Evolutionary conservation across 106 monocot genomes (phyloP).

Genomic region (Dactylorhiza incarnata): DNA sequence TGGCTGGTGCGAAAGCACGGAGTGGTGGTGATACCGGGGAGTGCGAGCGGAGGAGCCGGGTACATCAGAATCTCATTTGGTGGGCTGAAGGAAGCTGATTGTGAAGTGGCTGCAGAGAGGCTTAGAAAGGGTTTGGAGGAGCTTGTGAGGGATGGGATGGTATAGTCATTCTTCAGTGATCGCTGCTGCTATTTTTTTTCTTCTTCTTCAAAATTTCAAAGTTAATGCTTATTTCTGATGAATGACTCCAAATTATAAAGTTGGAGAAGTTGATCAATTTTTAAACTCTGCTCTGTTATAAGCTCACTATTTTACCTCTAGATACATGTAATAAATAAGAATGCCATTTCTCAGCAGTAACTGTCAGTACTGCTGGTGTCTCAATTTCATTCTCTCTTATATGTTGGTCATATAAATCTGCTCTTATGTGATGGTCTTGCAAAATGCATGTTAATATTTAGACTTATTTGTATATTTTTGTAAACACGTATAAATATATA

Average conservation of each 20-base stretch:
- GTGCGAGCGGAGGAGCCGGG: conserved; percentile 69
- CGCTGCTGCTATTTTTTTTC: no score
- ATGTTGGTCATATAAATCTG: no score
- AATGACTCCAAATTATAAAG: neutral
- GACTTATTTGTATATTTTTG: no score
- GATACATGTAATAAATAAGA: no score
- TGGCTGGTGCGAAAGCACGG: conserved; percentile 79
- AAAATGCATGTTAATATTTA: no score
- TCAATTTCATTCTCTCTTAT: no score
- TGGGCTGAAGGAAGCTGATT: conserved; percentile 65
- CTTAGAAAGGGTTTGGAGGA: conserved; percentile 67
- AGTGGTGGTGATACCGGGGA: conserved; percentile 80
- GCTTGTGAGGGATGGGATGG: conserved; percentile 78
- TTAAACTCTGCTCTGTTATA: neutral
- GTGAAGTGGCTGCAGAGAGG: conserved; percentile 51
- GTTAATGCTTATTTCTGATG: neutral
- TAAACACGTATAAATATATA: no score
- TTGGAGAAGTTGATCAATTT: neutral
- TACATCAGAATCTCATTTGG: conserved; percentile 85
- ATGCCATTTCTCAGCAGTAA: no score
- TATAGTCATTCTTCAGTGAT: conserved; percentile 10
- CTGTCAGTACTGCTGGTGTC: no score
- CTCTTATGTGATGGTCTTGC: no score
- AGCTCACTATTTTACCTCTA: no score
- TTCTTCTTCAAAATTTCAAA: no score